phyloP scores from a whole-genome alignment of 441 rosid species.

The Adansonia madagascariensis region DNA sequence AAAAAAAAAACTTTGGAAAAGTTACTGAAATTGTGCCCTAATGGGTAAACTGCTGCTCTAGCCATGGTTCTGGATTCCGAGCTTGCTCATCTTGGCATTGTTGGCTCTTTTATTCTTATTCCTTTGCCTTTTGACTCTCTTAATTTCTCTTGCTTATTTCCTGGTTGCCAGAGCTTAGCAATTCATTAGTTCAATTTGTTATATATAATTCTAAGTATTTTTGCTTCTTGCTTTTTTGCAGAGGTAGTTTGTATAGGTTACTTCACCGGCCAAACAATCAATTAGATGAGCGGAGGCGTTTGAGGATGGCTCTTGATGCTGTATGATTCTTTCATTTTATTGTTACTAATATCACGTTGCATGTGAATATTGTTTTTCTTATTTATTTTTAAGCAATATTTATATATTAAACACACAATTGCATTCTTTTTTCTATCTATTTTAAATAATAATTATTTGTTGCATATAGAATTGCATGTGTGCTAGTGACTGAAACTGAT shows the following conservation, averaged over 20 bases:
- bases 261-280: constrained; percentile 91
- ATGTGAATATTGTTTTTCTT: constrained; percentile 3
- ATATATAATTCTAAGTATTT: constrained; percentile 18
- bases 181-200: constrained; percentile 7
- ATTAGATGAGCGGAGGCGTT: constrained; percentile 87
- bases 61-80: constrained; percentile 9
- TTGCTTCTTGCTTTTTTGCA: constrained; percentile 54
- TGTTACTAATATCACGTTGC: not conserved
- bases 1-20: not conserved
- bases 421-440: not conserved
- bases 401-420: not conserved
- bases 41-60: not conserved
- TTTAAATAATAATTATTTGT: not conserved
- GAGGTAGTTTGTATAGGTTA: constrained; percentile 96
- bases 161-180: constrained; percentile 8
- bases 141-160: not conserved
- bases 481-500: not conserved
- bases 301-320: constrained; percentile 96
- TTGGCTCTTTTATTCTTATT: constrained; percentile 9
- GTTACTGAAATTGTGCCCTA: not conserved
- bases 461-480: not conserved
- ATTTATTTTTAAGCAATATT: not conserved
- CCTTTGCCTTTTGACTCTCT: constrained; percentile 10
- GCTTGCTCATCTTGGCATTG: constrained; percentile 16
- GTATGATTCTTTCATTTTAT: constrained; percentile 49